A percentile compares a stretch with the other conserved stretches of the same genome.
phyloP scores from a whole-genome alignment of 225 moss, liverwort and hornwort species.

The Anthoceros angustus region DNA sequence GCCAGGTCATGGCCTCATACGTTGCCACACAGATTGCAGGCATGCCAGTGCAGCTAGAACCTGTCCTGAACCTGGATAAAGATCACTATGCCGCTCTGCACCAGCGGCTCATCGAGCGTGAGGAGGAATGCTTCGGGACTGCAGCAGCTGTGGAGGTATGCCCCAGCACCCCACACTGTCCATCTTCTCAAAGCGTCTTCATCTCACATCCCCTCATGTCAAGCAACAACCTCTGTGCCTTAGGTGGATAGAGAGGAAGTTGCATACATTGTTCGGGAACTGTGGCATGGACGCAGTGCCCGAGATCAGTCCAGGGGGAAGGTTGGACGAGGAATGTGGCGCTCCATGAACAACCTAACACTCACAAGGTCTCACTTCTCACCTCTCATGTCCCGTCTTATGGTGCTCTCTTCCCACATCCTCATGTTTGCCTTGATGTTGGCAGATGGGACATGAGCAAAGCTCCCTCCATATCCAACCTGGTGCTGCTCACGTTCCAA shows the following conservation, averaged over 20 bases:
- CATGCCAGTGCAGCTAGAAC: constrained; percentile 65
- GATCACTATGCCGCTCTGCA: constrained; percentile 89
- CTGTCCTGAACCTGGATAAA: constrained; percentile 81
- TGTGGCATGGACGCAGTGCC: constrained; percentile 98
- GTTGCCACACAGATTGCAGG: constrained; percentile 87
- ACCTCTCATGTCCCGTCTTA: background rate
- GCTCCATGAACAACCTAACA: constrained; percentile 81
- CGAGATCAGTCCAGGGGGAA: constrained; percentile 55
- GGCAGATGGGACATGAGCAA: constrained; percentile 70
- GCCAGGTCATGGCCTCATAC: constrained; percentile 98
- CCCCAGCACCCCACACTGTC: background rate
- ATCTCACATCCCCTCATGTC: background rate
- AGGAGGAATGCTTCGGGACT: constrained; percentile 74
- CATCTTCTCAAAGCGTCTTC: background rate
- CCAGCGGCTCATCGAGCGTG: constrained; percentile 65
- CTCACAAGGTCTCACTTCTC: constrained; percentile 51
- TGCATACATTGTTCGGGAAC: constrained; percentile 71
- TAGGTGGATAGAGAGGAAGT: constrained; percentile 97
- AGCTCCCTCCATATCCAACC: constrained; percentile 64
- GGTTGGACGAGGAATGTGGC: constrained; percentile 97
- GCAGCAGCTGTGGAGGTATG: constrained; percentile 82
- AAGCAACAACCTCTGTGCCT: background rate
- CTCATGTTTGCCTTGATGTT: background rate
- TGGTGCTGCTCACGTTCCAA: constrained; percentile 64
- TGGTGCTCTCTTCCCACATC: background rate